phyloP scores from a whole-genome alignment of 768 basidiomycete genomes.

The Macrolepiota fuliginosa region DNA sequence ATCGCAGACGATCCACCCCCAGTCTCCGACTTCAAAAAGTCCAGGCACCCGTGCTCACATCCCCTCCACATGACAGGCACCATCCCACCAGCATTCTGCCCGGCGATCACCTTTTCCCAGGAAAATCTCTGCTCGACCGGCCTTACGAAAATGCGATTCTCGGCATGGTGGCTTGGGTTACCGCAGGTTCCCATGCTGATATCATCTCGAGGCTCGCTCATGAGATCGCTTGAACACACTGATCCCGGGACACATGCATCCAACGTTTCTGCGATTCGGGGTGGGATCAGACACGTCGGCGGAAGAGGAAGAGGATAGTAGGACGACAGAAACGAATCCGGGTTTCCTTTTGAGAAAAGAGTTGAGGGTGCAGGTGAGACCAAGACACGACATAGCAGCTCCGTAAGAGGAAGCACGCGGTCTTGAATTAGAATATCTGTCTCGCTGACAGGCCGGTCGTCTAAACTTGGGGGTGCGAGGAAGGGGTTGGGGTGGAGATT shows the following conservation, averaged over 20 bases:
- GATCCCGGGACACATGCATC: conserved; percentile 38
- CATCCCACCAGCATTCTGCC: conserved; percentile 45
- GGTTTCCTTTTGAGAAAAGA: conserved; percentile 11
- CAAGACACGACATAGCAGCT: conserved; percentile 32
- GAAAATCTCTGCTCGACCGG: conserved; percentile 62
- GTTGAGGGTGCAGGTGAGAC: conserved; percentile 24
- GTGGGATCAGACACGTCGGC: conserved; percentile 24
- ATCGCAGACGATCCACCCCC: not conserved
- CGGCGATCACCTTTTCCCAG: conserved; percentile 59
- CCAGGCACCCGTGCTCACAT: conserved; percentile 60
- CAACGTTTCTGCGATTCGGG: conserved; percentile 29
- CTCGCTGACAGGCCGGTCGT: conserved; percentile 24
- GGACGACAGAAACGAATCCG: conserved; percentile 12
- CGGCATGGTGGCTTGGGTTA: conserved; percentile 41
- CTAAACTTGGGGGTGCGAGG: conserved; percentile 22
- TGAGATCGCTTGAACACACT: conserved; percentile 23
- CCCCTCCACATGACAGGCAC: conserved; percentile 71
- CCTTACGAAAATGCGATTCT: conserved; percentile 42
- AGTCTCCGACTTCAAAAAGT: conserved; percentile 41
- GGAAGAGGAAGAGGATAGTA: conserved; percentile 35
- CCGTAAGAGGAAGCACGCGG: conserved; percentile 29
- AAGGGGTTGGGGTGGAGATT: conserved; percentile 62
- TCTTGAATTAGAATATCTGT: conserved; percentile 17
- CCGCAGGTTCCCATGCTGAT: conserved; percentile 44
- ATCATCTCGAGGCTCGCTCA: conserved; percentile 17